These are phyloP conservation scores for Podospora australis DNA, from an alignment of 495 filamentous ascomycete species.

Conservation along the genomic window DNA sequence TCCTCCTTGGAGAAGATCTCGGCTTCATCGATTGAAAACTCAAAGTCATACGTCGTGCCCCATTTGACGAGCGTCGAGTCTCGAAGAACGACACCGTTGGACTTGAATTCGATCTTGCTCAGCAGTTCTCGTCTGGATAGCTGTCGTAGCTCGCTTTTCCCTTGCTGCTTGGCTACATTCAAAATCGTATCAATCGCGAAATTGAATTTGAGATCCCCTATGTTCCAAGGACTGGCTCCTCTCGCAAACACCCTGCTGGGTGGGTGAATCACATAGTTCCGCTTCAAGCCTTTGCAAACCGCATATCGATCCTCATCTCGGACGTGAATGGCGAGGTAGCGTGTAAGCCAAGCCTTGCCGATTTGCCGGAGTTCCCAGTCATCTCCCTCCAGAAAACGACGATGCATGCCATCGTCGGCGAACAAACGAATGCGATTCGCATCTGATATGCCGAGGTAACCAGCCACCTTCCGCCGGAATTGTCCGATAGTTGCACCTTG, in stretches of 20 bases:
- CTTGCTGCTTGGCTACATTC: neutral
- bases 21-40: constrained; percentile 23
- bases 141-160: constrained; percentile 20
- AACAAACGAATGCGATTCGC: constrained; percentile 24
- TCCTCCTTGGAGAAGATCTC: constrained; percentile 27
- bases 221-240: neutral
- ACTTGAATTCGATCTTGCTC: too few relatives aligned
- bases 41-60: constrained; percentile 27
- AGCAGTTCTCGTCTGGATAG: too few relatives aligned
- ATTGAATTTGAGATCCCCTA: neutral
- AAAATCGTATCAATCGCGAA: neutral
- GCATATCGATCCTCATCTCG: neutral
- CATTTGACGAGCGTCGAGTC: constrained; percentile 13
- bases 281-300: neutral
- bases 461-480: constrained; percentile 15
- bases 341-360: constrained; percentile 20
- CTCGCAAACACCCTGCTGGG: constrained; percentile 27
- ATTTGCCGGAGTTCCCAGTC: constrained; percentile 26
- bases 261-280: constrained; percentile 21
- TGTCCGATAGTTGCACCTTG: constrained; percentile 18
- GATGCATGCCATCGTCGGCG: constrained; percentile 25
- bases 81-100: too few relatives aligned
- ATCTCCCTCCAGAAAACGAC: constrained; percentile 25
- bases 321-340: neutral
- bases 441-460: constrained; percentile 13